phyloP scores from a whole-genome alignment of 345 rosid genomes.

The Brassica incana region DNA sequence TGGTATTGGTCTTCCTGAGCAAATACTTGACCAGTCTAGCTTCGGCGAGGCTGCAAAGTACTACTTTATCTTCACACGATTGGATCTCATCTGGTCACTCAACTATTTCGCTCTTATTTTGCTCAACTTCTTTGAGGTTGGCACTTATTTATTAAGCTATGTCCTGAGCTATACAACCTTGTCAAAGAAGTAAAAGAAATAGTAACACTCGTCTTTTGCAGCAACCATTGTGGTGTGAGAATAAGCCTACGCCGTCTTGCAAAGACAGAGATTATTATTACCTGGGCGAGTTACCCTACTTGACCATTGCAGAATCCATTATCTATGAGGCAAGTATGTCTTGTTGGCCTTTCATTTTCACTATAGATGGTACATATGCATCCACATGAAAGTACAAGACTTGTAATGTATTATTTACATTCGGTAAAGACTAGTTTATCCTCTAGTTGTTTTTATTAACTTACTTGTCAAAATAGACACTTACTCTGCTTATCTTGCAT shows the following conservation, averaged over 20 bases:
- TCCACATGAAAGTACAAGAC: not conserved
- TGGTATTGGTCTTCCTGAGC: constrained; percentile 88
- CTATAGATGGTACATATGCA: not conserved
- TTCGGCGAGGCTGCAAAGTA: constrained; percentile 61
- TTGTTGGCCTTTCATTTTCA: not conserved
- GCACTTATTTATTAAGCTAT: not conserved
- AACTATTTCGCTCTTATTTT: constrained; percentile 74
- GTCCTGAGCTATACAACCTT: not conserved
- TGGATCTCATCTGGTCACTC: constrained; percentile 81
- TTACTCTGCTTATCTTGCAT: constrained; percentile 2
- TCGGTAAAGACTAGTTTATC: not conserved
- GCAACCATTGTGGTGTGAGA: constrained; percentile 92
- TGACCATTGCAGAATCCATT: constrained; percentile 64
- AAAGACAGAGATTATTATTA: constrained; percentile 69
- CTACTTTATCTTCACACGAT: constrained; percentile 62
- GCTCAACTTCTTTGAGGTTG: constrained; percentile 87
- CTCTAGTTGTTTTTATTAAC: not conserved
- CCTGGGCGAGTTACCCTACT: constrained; percentile 90
- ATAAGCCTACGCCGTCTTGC: constrained; percentile 53
- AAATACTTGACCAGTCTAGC: constrained; percentile 70
- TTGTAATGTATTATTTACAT: not conserved
- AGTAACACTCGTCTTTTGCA: constrained; percentile 38
- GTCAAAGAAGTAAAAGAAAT: not conserved
- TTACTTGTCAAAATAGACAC: not conserved
- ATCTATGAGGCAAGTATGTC: constrained; percentile 63